phyloP scores from a whole-genome alignment of 768 basidiomycete species.

The Amanita phalloides region DNA sequence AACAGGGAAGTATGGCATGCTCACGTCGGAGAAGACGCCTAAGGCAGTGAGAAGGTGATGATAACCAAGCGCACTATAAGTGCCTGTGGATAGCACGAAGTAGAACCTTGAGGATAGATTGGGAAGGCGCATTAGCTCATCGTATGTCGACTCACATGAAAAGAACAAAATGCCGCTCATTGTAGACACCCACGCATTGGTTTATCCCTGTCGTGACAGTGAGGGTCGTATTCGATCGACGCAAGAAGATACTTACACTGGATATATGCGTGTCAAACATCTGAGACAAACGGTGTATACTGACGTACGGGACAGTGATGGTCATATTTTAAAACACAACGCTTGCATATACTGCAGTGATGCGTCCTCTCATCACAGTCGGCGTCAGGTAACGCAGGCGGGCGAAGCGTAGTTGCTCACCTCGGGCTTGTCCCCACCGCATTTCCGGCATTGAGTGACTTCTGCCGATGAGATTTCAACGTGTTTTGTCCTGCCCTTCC shows the following conservation, averaged over 20 bases:
- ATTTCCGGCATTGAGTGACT: slow-evolving; percentile 56
- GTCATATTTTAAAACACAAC: slow-evolving; percentile 83
- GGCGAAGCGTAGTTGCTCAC: slow-evolving; percentile 21
- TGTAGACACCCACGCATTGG: slow-evolving; percentile 92
- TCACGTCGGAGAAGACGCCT: slow-evolving; percentile 37
- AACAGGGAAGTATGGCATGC: not conserved
- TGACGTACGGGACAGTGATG: slow-evolving; percentile 84
- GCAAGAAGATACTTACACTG: slow-evolving; percentile 17
- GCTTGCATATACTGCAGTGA: slow-evolving; percentile 87
- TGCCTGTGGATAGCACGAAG: slow-evolving; percentile 62
- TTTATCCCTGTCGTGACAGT: slow-evolving; percentile 67
- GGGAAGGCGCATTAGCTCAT: not conserved
- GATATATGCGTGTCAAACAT: not conserved
- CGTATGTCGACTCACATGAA: slow-evolving; percentile 59
- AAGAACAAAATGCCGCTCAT: slow-evolving; percentile 91
- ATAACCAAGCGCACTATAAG: slow-evolving; percentile 56
- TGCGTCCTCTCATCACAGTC: slow-evolving; percentile 61
- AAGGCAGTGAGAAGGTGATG: slow-evolving; percentile 44
- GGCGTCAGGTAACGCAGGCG: not conserved
- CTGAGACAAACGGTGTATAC: not conserved
- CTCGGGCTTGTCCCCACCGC: slow-evolving; percentile 64
- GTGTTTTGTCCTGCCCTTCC: slow-evolving; percentile 41
- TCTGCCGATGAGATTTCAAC: slow-evolving; percentile 36
- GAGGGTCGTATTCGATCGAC: not conserved
- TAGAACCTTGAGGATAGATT: slow-evolving; percentile 50